A percentile compares a stretch with the other conserved stretches of the same genome.
Evolutionary conservation across 352 stramenopile species (phyloP).

Genomic region (Phytophthora rubi): DNA sequence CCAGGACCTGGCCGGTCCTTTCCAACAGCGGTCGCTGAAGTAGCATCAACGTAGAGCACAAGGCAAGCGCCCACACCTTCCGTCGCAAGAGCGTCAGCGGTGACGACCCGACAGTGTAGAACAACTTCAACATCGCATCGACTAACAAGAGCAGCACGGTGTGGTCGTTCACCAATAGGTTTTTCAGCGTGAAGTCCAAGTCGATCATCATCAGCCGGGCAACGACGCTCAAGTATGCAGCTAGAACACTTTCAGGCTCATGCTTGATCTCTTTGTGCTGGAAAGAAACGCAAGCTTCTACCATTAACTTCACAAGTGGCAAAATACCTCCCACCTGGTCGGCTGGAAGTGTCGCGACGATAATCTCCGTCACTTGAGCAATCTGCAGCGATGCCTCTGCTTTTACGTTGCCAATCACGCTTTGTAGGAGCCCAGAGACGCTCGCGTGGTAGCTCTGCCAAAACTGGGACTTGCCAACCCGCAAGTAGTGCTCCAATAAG

Average conservation of each 20-base stretch:
- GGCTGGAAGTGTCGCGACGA: constrained; percentile 40
- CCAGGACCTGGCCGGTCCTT: constrained; percentile 70
- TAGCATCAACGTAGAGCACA: constrained; percentile 54
- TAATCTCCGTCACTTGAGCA: constrained; percentile 51
- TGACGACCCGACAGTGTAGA: constrained; percentile 70
- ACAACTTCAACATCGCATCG: constrained; percentile 73
- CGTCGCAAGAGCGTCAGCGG: constrained; percentile 60
- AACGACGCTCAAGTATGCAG: constrained; percentile 68
- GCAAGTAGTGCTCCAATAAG: constrained; percentile 73
- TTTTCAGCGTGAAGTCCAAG: constrained; percentile 51
- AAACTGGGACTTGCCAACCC: constrained; percentile 59
- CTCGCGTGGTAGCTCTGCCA: constrained; percentile 69
- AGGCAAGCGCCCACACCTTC: constrained; percentile 73
- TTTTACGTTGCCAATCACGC: constrained; percentile 73
- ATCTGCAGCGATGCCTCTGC: constrained; percentile 70
- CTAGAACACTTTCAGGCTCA: constrained; percentile 67
- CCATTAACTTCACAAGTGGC: constrained; percentile 50
- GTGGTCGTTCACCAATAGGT: constrained; percentile 51
- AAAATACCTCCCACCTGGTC: constrained; percentile 49
- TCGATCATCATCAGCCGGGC: constrained; percentile 57
- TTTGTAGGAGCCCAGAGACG: constrained; percentile 48
- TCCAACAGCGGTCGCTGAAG: constrained; percentile 52
- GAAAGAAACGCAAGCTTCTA: constrained; percentile 55
- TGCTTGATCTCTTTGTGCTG: constrained; percentile 40
- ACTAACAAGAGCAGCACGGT: constrained; percentile 48